Percentiles rank a stretch among this genome's conserved stretches.
These are phyloP conservation scores for Friedmanniomyces endolithicus DNA, from an alignment of 495 filamentous ascomycete genomes.

Conservation along the genomic window DNA sequence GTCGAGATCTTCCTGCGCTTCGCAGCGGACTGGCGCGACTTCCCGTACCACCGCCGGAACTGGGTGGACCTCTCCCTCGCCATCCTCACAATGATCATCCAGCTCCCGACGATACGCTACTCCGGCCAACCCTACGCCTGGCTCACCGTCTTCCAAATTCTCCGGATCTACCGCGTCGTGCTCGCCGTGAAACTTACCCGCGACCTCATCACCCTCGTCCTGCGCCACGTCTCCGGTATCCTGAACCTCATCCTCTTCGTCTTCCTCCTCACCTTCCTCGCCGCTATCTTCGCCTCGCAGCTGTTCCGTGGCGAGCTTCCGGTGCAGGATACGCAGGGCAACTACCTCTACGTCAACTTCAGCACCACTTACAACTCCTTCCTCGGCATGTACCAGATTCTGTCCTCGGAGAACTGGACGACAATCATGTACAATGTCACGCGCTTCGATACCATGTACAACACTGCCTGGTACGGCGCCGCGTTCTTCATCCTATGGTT, in stretches of 20 bases:
- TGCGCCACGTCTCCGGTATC: conserved; percentile 85
- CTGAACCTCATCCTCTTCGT: conserved; percentile 92
- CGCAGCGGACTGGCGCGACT: conserved; percentile 61
- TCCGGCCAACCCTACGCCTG: conserved; percentile 73
- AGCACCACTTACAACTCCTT: conserved; percentile 88
- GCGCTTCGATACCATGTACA: conserved; percentile 42
- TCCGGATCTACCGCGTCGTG: conserved; percentile 85
- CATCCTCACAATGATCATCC: conserved; percentile 69
- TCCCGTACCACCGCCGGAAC: conserved; percentile 59
- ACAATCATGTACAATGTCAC: conserved; percentile 73
- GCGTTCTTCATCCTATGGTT: conserved; percentile 92
- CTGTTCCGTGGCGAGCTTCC: conserved; percentile 82
- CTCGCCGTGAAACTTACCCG: conserved; percentile 75
- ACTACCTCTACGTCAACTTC: conserved; percentile 59
- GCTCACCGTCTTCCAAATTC: conserved; percentile 85
- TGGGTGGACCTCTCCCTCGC: conserved; percentile 70
- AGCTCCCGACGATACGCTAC: conserved; percentile 67
- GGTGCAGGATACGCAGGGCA: conserved; percentile 39
- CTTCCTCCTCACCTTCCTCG: conserved; percentile 86
- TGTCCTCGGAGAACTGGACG: conserved; percentile 98
- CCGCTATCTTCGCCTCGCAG: conserved; percentile 86
- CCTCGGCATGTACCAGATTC: conserved; percentile 92
- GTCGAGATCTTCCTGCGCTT: conserved; percentile 76
- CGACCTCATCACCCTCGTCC: conserved; percentile 70
- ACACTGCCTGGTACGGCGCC: conserved; percentile 87